phyloP scores from a whole-genome alignment of 139 green algal genomes.

The Nannochloris sp. region DNA sequence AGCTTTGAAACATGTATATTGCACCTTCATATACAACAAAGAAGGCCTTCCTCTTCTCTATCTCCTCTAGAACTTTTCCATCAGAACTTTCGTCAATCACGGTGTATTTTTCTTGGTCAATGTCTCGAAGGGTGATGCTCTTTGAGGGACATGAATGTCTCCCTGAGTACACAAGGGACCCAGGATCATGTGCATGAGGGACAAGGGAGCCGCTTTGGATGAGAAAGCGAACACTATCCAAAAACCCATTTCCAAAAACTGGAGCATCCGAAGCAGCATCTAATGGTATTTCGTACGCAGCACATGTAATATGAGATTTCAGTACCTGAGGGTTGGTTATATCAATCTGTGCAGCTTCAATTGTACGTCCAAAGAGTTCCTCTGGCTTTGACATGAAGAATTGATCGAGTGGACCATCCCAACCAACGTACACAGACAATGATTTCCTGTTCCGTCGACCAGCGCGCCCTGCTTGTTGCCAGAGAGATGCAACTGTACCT shows the following conservation, averaged over 20 bases:
- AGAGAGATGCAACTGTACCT: constrained; percentile 68
- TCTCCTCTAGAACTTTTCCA: constrained; percentile 63
- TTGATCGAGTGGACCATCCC: constrained; percentile 89
- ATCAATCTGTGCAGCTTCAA: constrained; percentile 77
- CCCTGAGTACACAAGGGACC: constrained; percentile 57
- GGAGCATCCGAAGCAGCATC: constrained; percentile 17
- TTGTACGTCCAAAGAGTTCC: constrained; percentile 61
- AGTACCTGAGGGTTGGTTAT: constrained; percentile 58
- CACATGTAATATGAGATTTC: constrained; percentile 71
- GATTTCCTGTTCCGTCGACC: constrained; percentile 65
- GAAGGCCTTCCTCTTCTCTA: constrained; percentile 77
- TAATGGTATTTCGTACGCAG: constrained; percentile 59
- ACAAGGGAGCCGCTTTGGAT: constrained; percentile 20
- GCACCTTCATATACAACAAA: constrained; percentile 87
- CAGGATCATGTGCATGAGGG: neutral
- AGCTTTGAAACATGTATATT: constrained; percentile 82
- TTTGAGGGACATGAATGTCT: constrained; percentile 27
- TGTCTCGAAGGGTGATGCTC: constrained; percentile 52
- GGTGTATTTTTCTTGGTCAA: constrained; percentile 71
- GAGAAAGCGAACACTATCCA: neutral
- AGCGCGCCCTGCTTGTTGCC: constrained; percentile 74
- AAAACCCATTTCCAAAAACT: constrained; percentile 17
- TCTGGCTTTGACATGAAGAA: constrained; percentile 82
- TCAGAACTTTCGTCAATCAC: constrained; percentile 62
- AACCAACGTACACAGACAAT: constrained; percentile 77